Evolutionary conservation across 164 flowering plant species (phyloP), one percentile per base, ranked within the genome.

Genomic region (Cinnamomum chago): DNA sequence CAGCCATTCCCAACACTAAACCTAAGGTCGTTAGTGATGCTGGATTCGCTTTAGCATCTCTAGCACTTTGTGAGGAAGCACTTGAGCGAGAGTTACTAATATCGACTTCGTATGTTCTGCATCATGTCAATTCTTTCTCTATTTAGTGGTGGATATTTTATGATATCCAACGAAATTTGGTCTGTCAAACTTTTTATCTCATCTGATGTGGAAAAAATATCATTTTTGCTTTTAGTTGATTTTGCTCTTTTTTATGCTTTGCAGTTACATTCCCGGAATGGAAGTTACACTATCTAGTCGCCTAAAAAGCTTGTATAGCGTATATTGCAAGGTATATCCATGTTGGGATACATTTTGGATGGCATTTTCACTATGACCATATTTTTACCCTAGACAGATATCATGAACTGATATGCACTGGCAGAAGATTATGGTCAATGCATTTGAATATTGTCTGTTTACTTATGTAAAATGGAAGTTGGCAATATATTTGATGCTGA

Each of bases 221-320:
- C 20, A n/a, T 47, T 50, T 70, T 70, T 5, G 5, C 60, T 67
- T 73, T 22, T 52, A 73, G 24, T 28, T 80, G 47, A 40, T 40
- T 40, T 55, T 15, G 4, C 3, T 55, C 18, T 55, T 7, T 55
- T 55, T 55, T 55, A 1, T 20, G 2, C 60, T 65, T 64, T 85
- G 88, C 93, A 94, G 98, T 75, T 94, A 94, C 84, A 84, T 94
- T 79, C 98, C 98, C 27, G 98, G 98, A 22, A 94, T 92, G 98
- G 98, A 94, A 84, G 97, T 94, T 2, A 89, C 93, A 58, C 72
- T 94, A 68, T 94, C 93, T 3, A 87, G 98, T 79, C 95, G 98
- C 73, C 83, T 94, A 23, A 94, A 94, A 82, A 94, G 98, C 86
- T 82, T 94, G 82, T 94, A 89, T 71, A 89, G 97, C 76, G 87